Evolutionary conservation across 2,329 filamentous ascomycete genomes (phyloP).

Genomic region (Aspergillus novoparasiticus): DNA sequence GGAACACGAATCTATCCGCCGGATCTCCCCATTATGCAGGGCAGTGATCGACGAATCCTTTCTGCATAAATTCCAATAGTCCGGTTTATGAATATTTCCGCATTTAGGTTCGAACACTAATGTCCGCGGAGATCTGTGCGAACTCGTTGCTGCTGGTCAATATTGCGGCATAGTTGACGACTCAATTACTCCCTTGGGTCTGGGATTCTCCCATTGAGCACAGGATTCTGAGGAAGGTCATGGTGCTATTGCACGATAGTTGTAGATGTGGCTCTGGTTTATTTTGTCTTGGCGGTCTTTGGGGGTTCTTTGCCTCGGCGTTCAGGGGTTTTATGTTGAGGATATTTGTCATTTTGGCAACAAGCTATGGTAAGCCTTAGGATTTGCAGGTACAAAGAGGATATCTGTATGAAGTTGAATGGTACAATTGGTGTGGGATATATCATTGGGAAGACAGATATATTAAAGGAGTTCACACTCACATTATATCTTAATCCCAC

Average conservation of each 20-base stretch:
- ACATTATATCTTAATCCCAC: too few relatives aligned
- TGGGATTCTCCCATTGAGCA: not conserved
- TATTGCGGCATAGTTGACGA: not conserved
- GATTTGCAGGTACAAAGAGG: not conserved
- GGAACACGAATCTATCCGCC: not conserved
- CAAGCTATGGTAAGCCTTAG: not conserved
- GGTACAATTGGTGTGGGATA: too few relatives aligned
- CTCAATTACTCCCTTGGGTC: not conserved
- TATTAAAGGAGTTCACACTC: accelerated
- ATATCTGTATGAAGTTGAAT: too few relatives aligned
- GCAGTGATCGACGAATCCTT: not conserved
- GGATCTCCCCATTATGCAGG: not conserved
- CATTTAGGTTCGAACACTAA: not conserved
- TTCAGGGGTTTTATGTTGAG: not conserved
- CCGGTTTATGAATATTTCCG: not conserved
- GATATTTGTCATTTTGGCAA: not conserved
- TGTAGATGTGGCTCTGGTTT: not conserved
- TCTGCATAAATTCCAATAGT: not conserved
- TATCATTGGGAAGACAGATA: too few relatives aligned
- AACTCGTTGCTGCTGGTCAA: not conserved
- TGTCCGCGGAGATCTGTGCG: not conserved
- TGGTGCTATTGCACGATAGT: not conserved
- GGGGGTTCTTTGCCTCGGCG: not conserved
- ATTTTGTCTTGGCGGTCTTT: too few relatives aligned
- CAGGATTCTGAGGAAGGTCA: accelerated